Conservation (phyloP, 345 rosid species). For the Zanthoxylum bungeanum region DNA sequence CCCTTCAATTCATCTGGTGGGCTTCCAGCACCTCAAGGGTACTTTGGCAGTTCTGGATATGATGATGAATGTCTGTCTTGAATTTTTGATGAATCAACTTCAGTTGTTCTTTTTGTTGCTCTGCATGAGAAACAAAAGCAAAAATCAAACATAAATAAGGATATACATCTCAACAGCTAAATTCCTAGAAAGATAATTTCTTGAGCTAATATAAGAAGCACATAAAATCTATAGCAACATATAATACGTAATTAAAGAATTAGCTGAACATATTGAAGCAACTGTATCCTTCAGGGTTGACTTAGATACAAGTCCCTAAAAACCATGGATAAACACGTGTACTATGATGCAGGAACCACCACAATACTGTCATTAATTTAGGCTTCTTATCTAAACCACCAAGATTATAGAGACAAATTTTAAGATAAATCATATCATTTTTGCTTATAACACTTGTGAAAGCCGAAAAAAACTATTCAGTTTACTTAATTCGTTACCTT, state of each 20-base stretch:
- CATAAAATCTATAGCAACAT: neutral
- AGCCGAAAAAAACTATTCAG: neutral
- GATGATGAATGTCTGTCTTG: slow-evolving; percentile 54
- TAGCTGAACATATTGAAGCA: neutral
- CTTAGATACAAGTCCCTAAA: neutral
- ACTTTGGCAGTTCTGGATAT: slow-evolving; percentile 55
- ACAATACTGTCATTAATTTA: neutral
- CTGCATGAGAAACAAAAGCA: slow-evolving; percentile 35
- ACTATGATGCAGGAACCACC: neutral
- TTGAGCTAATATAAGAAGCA: neutral
- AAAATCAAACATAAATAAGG: neutral
- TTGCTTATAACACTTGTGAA: neutral
- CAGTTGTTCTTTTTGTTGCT: slow-evolving; percentile 68
- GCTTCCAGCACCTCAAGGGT: slow-evolving; percentile 60
- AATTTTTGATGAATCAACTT: slow-evolving; percentile 63
- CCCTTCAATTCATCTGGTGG: slow-evolving; percentile 64
- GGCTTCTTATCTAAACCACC: neutral
- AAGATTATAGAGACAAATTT: slow-evolving; percentile 1
- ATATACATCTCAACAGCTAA: neutral
- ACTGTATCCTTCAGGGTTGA: neutral
- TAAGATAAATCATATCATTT: neutral
- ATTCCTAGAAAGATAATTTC: neutral
- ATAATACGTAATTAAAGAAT: neutral
- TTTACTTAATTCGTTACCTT: slow-evolving; percentile 39
- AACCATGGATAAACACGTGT: neutral